These are phyloP conservation scores for Colletotrichum eleusines DNA, from an alignment of 2,329 filamentous ascomycete genomes.

Conservation along the genomic window DNA sequence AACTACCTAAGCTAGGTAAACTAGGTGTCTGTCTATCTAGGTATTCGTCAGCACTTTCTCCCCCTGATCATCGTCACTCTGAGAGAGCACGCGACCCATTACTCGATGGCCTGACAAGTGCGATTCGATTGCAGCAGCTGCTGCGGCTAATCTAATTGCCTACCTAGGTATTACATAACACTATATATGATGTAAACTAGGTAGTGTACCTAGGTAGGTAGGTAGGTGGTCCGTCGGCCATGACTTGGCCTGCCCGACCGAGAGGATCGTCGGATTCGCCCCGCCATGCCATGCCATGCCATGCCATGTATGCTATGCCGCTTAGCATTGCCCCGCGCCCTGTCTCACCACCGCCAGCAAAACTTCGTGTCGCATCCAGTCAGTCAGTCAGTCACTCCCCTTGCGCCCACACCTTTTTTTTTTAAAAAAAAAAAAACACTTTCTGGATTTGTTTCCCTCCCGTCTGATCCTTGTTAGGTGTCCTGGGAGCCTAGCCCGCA, in stretches of 20 bases:
- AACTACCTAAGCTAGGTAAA: no score
- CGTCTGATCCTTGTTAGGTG: neutral
- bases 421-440: no score
- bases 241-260: conserved; percentile 20
- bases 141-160: no score
- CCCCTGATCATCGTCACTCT: neutral
- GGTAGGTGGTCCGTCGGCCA: neutral
- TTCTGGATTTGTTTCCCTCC: neutral
- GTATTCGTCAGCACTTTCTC: no score
- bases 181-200: no score
- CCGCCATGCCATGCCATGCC: conserved; percentile 10
- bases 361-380: conserved; percentile 16
- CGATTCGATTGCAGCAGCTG: no score
- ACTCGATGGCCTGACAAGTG: conserved; percentile 19
- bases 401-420: conserved; percentile 27
- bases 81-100: conserved; percentile 33
- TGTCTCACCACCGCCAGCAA: conserved; percentile 44
- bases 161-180: no score
- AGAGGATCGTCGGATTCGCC: conserved; percentile 36
- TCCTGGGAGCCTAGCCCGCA: conserved; percentile 12
- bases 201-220: no score
- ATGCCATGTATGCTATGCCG: neutral
- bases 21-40: no score
- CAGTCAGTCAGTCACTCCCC: no score
- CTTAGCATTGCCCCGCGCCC: conserved; percentile 42